Evolutionary conservation across 2,329 filamentous ascomycete species (phyloP).

Genomic region (Didymella pinodella): DNA sequence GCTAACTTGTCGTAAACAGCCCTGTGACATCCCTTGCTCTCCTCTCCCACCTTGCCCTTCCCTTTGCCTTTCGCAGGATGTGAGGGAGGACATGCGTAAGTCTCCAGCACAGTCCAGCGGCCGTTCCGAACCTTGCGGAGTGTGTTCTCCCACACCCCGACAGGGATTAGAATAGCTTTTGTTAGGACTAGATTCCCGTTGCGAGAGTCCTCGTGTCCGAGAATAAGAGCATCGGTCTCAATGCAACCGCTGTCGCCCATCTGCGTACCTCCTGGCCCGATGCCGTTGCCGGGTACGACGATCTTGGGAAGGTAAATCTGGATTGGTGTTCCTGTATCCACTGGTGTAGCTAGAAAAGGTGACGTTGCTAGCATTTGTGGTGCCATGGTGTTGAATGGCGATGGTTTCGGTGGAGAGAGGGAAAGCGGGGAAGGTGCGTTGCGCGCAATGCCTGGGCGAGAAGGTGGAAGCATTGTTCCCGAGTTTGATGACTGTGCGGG

Average conservation of each 20-base stretch:
- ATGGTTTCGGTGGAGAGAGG: conserved; percentile 10
- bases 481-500: neutral
- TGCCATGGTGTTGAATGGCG: conserved; percentile 19
- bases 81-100: conserved; percentile 25
- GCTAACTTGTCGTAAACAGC: conserved; percentile 33
- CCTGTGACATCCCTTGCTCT: conserved; percentile 22
- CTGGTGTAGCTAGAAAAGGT: conserved; percentile 18
- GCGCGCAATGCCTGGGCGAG: conserved; percentile 24
- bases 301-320: conserved; percentile 41
- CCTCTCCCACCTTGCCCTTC: neutral
- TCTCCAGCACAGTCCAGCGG: conserved; percentile 32
- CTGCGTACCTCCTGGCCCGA: neutral
- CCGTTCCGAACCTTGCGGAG: conserved; percentile 22
- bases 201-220: conserved; percentile 31
- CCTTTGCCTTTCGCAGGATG: neutral
- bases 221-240: conserved; percentile 42
- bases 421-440: conserved; percentile 18
- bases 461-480: conserved; percentile 10
- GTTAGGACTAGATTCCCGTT: conserved; percentile 23
- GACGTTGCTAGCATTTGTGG: conserved; percentile 26
- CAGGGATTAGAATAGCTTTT: conserved; percentile 39
- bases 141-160: conserved; percentile 32
- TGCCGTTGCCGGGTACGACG: conserved; percentile 23
- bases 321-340: conserved; percentile 29
- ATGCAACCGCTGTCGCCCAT: conserved; percentile 13